Conservation (phyloP, 2,329 filamentous ascomycete genomes). For the Calonectria pteridis region DNA sequence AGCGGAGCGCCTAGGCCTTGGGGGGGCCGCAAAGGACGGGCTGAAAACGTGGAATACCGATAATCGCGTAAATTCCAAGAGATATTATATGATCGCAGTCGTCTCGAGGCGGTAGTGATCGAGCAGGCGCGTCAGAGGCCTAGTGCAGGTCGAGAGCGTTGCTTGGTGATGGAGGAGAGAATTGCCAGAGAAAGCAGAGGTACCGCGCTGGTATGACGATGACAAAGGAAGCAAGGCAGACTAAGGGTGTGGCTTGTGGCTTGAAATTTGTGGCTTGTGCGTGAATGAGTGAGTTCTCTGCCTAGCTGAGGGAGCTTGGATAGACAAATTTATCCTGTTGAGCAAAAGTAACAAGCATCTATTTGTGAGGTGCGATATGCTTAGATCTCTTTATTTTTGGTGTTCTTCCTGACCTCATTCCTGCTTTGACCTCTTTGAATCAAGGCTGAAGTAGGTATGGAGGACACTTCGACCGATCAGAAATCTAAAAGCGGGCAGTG, state of each 20-base stretch:
- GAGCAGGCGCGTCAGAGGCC: background rate
- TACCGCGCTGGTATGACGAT: conserved; percentile 39
- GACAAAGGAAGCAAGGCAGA: conserved; percentile 39
- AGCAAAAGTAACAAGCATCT: background rate
- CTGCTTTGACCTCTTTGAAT: background rate
- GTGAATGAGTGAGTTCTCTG: background rate
- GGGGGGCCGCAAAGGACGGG: background rate
- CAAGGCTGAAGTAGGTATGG: background rate
- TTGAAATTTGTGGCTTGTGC: conserved; percentile 10
- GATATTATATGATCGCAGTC: background rate
- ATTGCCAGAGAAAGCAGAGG: conserved; percentile 6
- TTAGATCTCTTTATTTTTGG: background rate
- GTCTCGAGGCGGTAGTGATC: conserved; percentile 8
- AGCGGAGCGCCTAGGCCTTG: conserved; percentile 20
- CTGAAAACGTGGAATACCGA: background rate
- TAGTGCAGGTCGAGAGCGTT: conserved; percentile 7
- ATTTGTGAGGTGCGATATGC: background rate
- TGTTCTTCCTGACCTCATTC: background rate
- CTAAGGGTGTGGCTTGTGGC: conserved; percentile 34
- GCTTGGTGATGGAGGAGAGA: conserved; percentile 32
- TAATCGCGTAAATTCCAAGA: background rate
- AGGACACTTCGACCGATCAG: background rate
- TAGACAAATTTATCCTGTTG: background rate
- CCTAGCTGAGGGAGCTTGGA: background rate
- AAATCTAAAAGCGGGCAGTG: background rate